phyloP scores from a whole-genome alignment of 1,284 basidiomycete species.

The Ceratobasidium sp. region DNA sequence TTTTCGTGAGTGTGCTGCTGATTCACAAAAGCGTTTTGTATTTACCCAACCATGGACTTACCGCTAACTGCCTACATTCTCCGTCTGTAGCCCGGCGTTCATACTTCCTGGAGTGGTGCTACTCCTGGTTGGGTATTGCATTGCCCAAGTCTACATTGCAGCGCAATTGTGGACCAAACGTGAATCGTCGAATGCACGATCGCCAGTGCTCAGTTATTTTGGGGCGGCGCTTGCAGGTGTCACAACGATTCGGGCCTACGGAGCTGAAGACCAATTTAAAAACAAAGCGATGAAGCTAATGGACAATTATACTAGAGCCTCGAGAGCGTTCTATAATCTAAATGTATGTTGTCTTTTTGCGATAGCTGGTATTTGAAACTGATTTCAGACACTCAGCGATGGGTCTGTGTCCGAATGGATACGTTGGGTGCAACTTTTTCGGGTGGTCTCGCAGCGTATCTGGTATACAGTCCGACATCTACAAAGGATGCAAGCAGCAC shows the following conservation, averaged over 20 bases:
- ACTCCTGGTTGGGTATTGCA: constrained; percentile 54
- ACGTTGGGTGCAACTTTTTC: constrained; percentile 47
- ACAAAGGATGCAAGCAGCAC: constrained; percentile 43
- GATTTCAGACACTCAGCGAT: constrained; percentile 17
- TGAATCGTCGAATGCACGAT: constrained; percentile 76
- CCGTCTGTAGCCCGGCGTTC: constrained; percentile 48
- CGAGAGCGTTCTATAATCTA: constrained; percentile 42
- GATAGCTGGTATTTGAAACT: too few relatives aligned
- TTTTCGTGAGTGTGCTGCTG: constrained; percentile 50
- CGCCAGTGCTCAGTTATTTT: constrained; percentile 79
- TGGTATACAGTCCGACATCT: constrained; percentile 26
- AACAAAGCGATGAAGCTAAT: constrained; percentile 32
- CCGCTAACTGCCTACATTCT: too few relatives aligned
- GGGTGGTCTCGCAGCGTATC: constrained; percentile 47
- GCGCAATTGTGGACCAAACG: constrained; percentile 81
- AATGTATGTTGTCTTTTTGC: constrained; percentile 30
- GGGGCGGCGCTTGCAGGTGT: constrained; percentile 77
- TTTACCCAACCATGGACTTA: too few relatives aligned
- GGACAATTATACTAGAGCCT: constrained; percentile 42
- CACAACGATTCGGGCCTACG: constrained; percentile 47
- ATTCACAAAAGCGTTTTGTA: not conserved
- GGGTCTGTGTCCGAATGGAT: constrained; percentile 50
- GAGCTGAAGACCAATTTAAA: constrained; percentile 43
- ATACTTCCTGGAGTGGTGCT: constrained; percentile 60
- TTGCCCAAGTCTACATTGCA: constrained; percentile 69